Base-by-base conservation (phyloP, 331 rosid species). In the Malus hybrid region DNA sequence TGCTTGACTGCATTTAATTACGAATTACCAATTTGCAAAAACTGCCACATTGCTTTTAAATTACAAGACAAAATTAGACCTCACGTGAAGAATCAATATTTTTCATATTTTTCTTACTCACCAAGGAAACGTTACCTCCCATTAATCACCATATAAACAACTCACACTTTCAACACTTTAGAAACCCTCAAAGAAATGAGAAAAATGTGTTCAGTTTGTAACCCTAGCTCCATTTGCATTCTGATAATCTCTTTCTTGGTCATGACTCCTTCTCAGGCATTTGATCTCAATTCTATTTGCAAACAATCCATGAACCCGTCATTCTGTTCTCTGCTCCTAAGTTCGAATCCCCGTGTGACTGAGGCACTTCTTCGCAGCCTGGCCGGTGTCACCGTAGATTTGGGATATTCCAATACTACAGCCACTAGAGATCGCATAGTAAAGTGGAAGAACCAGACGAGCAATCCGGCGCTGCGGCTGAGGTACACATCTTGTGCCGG, bases 301-400 rank as follows among this genome's bases (percentile, higher is more conserved):
- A 36, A 78, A 1, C 79, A 74, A 74, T 74, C 81, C 74, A 4
- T 5, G 28, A 79, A 68, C 31, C 70, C 80, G 14, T 7, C 24
- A 0, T 68, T 42, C 15, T 87, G 87, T 29, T 3, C 6, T 2
- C 10, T 0, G 0, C 59, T 78, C 57, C 20, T 85, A 3, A 73
- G 34, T 22, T 2, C 69, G 73, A 22, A 22, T 70, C 4, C 31
- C 0, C 31, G 22, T 1, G 48, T 70, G 64, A 54, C 59, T 6
- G 32, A 19, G 64, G 55, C 74, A 24, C n/a, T 70, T 36, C 50
- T 34, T 62, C 69, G 15, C 77, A 69, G 46, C 66, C 7, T 34
- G 1, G 84, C 81, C 27, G 59, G 61, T 34, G 54, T 44, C 22
- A 59, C 52, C 5, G 6, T 69, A 1, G 28, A 55, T 7, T 28